A percentile compares a stretch with the other conserved stretches of the same genome.
These are phyloP conservation scores for Alnus glutinosa DNA, from an alignment of 306 rosid species.

Conservation along the genomic window DNA sequence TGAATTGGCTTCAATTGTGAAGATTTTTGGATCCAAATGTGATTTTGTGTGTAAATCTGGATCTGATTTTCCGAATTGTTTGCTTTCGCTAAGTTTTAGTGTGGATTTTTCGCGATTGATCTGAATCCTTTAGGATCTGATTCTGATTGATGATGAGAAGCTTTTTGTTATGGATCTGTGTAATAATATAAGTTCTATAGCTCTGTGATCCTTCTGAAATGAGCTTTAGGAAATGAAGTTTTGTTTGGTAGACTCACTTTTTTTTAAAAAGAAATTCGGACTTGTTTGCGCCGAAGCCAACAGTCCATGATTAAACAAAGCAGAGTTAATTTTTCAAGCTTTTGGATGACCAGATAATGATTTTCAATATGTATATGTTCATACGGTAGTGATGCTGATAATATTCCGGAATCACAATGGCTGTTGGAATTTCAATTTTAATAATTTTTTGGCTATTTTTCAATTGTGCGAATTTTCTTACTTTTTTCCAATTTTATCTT, in stretches of 20 bases:
- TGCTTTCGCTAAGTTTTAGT: background rate
- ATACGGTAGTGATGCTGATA: too few relatives aligned
- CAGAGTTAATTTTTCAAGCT: background rate
- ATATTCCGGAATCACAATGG: too few relatives aligned
- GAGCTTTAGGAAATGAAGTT: background rate
- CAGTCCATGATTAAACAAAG: background rate
- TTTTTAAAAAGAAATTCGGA: conserved; percentile 5
- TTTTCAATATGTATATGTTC: background rate
- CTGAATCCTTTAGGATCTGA: conserved; percentile 28
- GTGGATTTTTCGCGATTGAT: conserved; percentile 12
- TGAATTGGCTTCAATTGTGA: conserved; percentile 12
- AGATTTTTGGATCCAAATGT: conserved; percentile 3
- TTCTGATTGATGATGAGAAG: conserved; percentile 6
- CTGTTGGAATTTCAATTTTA: too few relatives aligned
- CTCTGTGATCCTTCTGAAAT: conserved; percentile 12
- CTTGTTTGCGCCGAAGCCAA: conserved; percentile 15
- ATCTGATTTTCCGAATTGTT: conserved; percentile 2
- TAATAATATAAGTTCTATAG: conserved; percentile 5
- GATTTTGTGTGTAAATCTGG: conserved; percentile 12
- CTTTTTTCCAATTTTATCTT: conserved; percentile 6
- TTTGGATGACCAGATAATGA: background rate
- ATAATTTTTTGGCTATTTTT: background rate
- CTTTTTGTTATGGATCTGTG: conserved; percentile 7
- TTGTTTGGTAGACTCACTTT: conserved; percentile 7
- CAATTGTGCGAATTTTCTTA: background rate